A percentile compares a stretch with the other conserved stretches of the same genome.
phyloP scores from a whole-genome alignment of 1,284 basidiomycete genomes.

The Apiotrichum gracile region DNA sequence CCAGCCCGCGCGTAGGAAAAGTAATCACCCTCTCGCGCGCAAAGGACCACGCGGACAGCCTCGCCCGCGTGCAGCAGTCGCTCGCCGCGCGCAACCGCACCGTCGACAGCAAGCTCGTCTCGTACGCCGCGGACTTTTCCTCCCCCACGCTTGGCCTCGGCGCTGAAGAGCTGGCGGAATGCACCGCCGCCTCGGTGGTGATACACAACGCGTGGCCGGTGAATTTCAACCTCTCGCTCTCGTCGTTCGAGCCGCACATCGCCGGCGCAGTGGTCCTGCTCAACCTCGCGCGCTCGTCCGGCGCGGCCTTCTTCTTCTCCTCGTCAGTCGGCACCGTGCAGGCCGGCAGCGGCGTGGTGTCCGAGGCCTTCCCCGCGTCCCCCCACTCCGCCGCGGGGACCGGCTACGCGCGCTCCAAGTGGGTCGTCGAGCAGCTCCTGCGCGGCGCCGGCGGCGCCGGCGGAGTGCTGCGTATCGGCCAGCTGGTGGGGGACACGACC shows the following conservation, averaged over 20 bases:
- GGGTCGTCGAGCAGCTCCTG: slow-evolving; percentile 59
- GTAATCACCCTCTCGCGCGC: slow-evolving; percentile 54
- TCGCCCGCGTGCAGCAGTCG: slow-evolving; percentile 29
- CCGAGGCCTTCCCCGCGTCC: slow-evolving; percentile 28
- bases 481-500: slow-evolving; percentile 53
- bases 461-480: slow-evolving; percentile 44
- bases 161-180: slow-evolving; percentile 12
- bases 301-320: slow-evolving; percentile 53
- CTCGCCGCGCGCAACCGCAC: slow-evolving; percentile 27
- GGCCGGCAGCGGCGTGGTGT: slow-evolving; percentile 23
- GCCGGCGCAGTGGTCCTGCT: slow-evolving; percentile 55
- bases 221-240: slow-evolving; percentile 45
- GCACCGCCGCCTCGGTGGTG: slow-evolving; percentile 47
- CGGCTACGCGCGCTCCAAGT: slow-evolving; percentile 58
- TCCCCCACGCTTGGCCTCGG: slow-evolving; percentile 49
- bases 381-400: slow-evolving; percentile 42
- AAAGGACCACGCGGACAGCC: slow-evolving; percentile 30
- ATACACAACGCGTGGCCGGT: slow-evolving; percentile 52
- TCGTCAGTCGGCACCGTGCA: slow-evolving; percentile 52
- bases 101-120: slow-evolving; percentile 40
- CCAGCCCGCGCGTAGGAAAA: slow-evolving; percentile 40
- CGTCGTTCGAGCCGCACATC: slow-evolving; percentile 54
- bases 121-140: slow-evolving; percentile 51
- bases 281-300: slow-evolving; percentile 45
- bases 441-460: slow-evolving; percentile 44